A percentile compares a stretch with the other conserved stretches of the same genome.
These are phyloP conservation scores for Penicillium sp. DNA, from an alignment of 2,329 filamentous ascomycete genomes.

Conservation along the genomic window DNA sequence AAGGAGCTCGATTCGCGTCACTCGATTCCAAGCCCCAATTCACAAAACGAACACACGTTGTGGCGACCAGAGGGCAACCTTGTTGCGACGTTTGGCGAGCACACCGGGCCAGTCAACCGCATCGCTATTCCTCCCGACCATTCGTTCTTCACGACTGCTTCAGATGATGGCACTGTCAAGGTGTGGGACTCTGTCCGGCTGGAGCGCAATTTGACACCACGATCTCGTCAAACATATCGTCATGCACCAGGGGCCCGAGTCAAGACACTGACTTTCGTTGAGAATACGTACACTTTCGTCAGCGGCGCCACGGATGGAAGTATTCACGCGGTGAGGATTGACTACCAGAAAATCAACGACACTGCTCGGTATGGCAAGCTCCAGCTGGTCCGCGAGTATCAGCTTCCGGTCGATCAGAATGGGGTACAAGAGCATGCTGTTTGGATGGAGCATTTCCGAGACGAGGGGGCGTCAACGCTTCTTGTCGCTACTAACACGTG, in stretches of 20 bases:
- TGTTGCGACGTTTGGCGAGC: conserved; percentile 83
- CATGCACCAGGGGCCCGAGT: conserved; percentile 67
- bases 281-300: conserved; percentile 88
- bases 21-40: conserved; percentile 50
- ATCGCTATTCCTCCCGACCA: conserved; percentile 83
- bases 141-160: conserved; percentile 87
- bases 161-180: conserved; percentile 83
- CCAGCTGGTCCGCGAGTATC: conserved; percentile 69
- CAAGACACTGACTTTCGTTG: conserved; percentile 79
- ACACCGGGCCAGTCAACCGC: conserved; percentile 73
- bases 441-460: conserved; percentile 87
- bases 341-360: conserved; percentile 54
- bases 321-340: conserved; percentile 83
- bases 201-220: conserved; percentile 83
- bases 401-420: conserved; percentile 46
- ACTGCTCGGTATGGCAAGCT: conserved; percentile 71
- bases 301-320: conserved; percentile 86
- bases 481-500: conserved; percentile 81
- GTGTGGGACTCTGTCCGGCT: conserved; percentile 88
- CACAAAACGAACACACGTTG: conserved; percentile 51
- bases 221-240: conserved; percentile 77
- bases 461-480: conserved; percentile 74
- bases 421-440: conserved; percentile 64
- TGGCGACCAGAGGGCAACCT: conserved; percentile 83
- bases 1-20: conserved; percentile 55